A percentile compares a stretch with the other conserved stretches of the same genome.
These are phyloP conservation scores for Areca catechu DNA, from an alignment of 176 grass and related monocot genomes.

Conservation along the genomic window DNA sequence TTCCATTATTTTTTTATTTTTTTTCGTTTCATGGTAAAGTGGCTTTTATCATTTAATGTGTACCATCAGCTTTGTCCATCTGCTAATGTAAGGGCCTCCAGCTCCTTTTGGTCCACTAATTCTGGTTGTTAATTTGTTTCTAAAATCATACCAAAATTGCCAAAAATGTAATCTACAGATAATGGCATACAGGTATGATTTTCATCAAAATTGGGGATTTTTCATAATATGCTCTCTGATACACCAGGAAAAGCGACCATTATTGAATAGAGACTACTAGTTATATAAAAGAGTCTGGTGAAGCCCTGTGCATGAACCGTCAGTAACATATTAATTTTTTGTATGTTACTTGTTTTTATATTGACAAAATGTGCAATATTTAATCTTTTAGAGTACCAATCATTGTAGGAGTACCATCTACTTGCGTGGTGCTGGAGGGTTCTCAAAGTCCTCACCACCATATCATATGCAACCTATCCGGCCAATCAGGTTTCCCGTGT, in stretches of 20 bases:
- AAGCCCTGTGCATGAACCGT: slow-evolving; percentile 92
- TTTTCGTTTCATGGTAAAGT: too few relatives aligned
- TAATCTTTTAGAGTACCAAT: not conserved
- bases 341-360: too few relatives aligned
- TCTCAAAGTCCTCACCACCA: slow-evolving; percentile 59
- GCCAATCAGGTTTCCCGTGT: slow-evolving; percentile 57
- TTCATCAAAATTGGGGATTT: slow-evolving; percentile 4
- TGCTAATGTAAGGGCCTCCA: too few relatives aligned
- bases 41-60: too few relatives aligned
- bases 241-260: slow-evolving; percentile 77
- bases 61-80: too few relatives aligned
- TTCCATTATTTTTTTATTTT: too few relatives aligned
- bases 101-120: too few relatives aligned
- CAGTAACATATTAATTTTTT: not conserved
- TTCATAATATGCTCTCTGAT: slow-evolving; percentile 12
- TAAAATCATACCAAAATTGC: too few relatives aligned
- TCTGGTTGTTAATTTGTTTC: too few relatives aligned
- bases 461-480: slow-evolving; percentile 62
- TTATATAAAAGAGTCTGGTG: slow-evolving; percentile 57
- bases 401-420: slow-evolving; percentile 67
- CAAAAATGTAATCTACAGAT: not conserved
- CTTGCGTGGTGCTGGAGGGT: slow-evolving; percentile 84
- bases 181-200: not conserved
- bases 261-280: slow-evolving; percentile 73
- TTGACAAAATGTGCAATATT: too few relatives aligned